Percentiles rank a stretch among this genome's conserved stretches.
Evolutionary conservation across 78 protist genomes (phyloP).

Genomic region (Dictyostelium intermedium): DNA sequence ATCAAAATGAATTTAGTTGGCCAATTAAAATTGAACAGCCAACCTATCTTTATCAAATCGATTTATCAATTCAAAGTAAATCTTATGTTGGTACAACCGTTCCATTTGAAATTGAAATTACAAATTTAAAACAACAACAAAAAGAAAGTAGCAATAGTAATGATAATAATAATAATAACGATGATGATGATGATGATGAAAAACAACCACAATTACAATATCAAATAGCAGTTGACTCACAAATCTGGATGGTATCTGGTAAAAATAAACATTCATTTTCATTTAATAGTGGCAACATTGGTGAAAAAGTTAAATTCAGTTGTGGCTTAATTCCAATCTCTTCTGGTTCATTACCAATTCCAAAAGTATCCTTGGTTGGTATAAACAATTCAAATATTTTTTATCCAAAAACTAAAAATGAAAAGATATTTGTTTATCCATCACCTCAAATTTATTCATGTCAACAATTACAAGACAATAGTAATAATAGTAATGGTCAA

Average conservation of each 20-base stretch:
- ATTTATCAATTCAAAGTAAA: background rate
- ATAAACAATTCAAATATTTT: background rate
- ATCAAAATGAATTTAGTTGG: constrained; percentile 17
- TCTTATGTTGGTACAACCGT: background rate
- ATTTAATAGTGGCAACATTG: background rate
- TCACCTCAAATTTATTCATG: constrained; percentile 18
- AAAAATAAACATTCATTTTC: constrained; percentile 15
- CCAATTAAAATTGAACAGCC: constrained; percentile 49
- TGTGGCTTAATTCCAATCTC: constrained; percentile 45
- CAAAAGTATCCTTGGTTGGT: constrained; percentile 28
- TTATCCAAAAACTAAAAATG: background rate
- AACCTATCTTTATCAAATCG: constrained; percentile 17
- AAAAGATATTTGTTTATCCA: constrained; percentile 42
- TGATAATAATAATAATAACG: too few relatives aligned
- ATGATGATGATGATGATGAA: background rate
- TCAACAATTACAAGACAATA: background rate
- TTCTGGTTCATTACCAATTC: constrained; percentile 27
- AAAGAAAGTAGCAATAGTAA: too few relatives aligned
- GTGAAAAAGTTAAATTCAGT: background rate
- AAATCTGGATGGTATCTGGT: constrained; percentile 59
- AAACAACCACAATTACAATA: constrained; percentile 8
- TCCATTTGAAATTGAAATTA: constrained; percentile 52
- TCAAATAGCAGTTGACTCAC: background rate
- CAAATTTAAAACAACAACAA: constrained; percentile 16
- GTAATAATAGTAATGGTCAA: background rate